Conservation (phyloP, 2,329 filamentous ascomycete genomes). For the Fusarium buxicola region DNA sequence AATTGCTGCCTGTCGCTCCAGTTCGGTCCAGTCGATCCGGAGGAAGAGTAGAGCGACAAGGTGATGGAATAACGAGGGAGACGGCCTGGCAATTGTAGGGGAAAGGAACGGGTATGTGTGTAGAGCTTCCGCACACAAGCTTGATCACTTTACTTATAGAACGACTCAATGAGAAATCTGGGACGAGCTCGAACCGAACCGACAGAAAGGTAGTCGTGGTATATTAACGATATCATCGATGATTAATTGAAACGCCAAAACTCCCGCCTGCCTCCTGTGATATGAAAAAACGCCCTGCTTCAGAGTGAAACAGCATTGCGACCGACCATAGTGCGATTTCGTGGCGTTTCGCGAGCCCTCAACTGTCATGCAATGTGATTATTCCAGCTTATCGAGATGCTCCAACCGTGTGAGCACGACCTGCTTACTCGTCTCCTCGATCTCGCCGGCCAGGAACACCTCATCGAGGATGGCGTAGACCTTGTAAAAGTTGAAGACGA, state of each 20-base stretch:
- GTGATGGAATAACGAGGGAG: no score
- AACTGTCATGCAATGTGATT: slow-evolving; percentile 28
- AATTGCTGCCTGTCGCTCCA: not conserved
- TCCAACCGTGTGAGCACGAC: slow-evolving; percentile 94
- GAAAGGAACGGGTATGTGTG: not conserved
- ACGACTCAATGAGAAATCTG: not conserved
- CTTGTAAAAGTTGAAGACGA: slow-evolving; percentile 85
- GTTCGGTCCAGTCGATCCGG: not conserved
- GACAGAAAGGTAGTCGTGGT: slow-evolving; percentile 22
- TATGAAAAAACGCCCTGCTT: slow-evolving; percentile 26
- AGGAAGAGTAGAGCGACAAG: not conserved
- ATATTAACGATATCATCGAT: slow-evolving; percentile 28
- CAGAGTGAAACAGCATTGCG: not conserved
- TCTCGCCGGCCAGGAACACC: slow-evolving; percentile 96
- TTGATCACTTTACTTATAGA: no score
- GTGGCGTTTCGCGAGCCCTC: not conserved
- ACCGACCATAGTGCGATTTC: not conserved
- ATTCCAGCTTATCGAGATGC: slow-evolving; percentile 96
- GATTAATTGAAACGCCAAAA: slow-evolving; percentile 33
- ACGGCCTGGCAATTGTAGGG: not conserved
- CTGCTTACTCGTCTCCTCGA: slow-evolving; percentile 98
- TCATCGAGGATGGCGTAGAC: slow-evolving; percentile 99
- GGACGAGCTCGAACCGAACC: not conserved
- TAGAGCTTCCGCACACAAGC: not conserved
- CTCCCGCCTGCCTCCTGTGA: slow-evolving; percentile 32